Base-by-base conservation (phyloP, 345 rosid species). In the Pelargonium nanum region DNA sequence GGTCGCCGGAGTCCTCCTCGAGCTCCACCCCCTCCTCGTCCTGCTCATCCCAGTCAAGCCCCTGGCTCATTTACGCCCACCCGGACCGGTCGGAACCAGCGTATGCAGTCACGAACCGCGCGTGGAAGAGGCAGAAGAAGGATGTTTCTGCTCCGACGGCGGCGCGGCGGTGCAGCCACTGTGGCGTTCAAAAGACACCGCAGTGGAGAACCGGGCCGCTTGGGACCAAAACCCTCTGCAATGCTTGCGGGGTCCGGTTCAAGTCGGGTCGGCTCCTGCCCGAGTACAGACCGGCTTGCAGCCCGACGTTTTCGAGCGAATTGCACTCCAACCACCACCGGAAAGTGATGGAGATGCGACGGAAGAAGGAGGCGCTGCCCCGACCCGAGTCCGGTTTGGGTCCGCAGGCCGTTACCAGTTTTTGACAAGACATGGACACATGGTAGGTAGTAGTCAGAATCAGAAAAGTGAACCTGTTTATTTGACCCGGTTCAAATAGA, bases 201-300 rank as follows among this genome's bases (percentile, higher is more conserved):
- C 98, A 91, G 61, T 91, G 98, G 98, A 68, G 98, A 61, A 73
- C 91, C 66, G 98, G 98, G 48, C 98, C 98, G n/a, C 68, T 75
- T n/a, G 98, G 98, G 25, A 80, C 89, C 28, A 92, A 91, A 77
- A 88, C 95, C 17, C 70, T 92, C 17, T 92, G 98, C 65, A 92
- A 92, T 69, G 97, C 97, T 0, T 92, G 97, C 22, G 97, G 98
- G 9, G 97, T 92, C 53, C 72, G 97, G 72, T 89, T 69, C 70
- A 92, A 92, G 70, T 92, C 97, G 22, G 98, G 98, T 24, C 80
- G 98, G 68, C 75, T 92, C 12, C 68, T 85, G 26, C 96, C 98
- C 17, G 96, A 92, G 64, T 92, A 89, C 64, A 71, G 98, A 66
- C 96, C 98, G 2, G 96, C 95, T 44, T 81, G 90, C 57, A 92